Evolutionary conservation across 2,329 filamentous ascomycete species (phyloP), one percentile per base, ranked within the genome.

Genomic region (Boeremia exigua): DNA sequence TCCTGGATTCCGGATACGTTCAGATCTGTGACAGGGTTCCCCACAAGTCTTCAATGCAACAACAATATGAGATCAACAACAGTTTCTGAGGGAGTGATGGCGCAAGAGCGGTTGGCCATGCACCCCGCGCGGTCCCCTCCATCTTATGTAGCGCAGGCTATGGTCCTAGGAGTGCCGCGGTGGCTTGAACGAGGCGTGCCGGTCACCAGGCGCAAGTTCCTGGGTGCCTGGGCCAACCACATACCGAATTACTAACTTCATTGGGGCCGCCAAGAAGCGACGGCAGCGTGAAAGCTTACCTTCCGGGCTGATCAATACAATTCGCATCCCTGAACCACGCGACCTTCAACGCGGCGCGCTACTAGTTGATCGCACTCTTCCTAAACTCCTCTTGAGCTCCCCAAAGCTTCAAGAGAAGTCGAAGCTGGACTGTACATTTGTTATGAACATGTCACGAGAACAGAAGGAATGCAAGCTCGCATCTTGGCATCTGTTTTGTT

Each of bases 161-260:
- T 33, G 32, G 17, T 28, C 32, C 15, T 29, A 32, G 38, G 40
- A 46, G 42, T 36, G 52, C 53, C 42, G 53, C 53, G 32, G 53
- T 56, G 47, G 47, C 53, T 56, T 50, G 42, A 43, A 49, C 40
- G n/a, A 45, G 52, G 52, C 52, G 40, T 37, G 34, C 52, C n/a
- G 36, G 53, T 56, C 53, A 42, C 10, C 42, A 56, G 47, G 37
- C 53, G 32, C 38, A 25, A 42, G 53, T 46, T 53, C 49, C 49
- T 53, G 42, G 36, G 25, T 51, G 39, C 42, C 46, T 49, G 39
- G 52, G 11, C 52, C 51, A 45, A 47, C 37, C 44, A 14, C 39
- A 30, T 54, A 54, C 44, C 28, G 51, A 54, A 38, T 48, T 30
- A 25, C 51, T 54, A 54, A 49, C 45, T 28, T 14, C 11, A 36